Evolutionary conservation across 2,329 filamentous ascomycete species (phyloP), one percentile per base, ranked within the genome.

Genomic region (Clarireedia sp.): DNA sequence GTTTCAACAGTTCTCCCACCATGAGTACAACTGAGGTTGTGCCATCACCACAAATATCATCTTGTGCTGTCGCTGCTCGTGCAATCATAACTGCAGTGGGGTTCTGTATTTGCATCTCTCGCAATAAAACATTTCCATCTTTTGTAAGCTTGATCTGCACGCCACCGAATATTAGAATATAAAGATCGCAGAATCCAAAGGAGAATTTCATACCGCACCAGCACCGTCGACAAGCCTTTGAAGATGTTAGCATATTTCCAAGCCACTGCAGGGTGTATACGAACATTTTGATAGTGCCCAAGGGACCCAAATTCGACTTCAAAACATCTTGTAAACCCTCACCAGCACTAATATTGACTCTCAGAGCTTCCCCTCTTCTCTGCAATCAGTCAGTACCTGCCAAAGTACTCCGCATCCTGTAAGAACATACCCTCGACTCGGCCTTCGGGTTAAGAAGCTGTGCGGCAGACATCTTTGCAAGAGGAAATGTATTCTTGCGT

Each of bases 381-480:
- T 95, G 69, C 66, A 63, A 60, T 64, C 56, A 55, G 63, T 66
- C 63, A 66, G 65, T 66, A 65, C 57, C 64, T 60, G 10, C 29
- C 29, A 33, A 51, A 57, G 55, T 59, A 55, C 58, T 56, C 59
- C 55, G 51, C 54, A 55, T 52, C 48, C 58, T 24, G 60, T 12
- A 61, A 57, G 62, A 60, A 77, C 87, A 68, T 79, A 95, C 90
- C 76, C 94, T 86, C 67, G 91, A 96, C 78, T 99, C 94, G 69
- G 94, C 94, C 80, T 99, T 99, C 60, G 94, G 94, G 75, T 99
- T 99, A 64, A 99, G 86, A 69, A 99, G 85, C 78, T 97, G 92
- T 70, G 94, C 91, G 66, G 94, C 94, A 76, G 91, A 97, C 94
- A 97, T 97, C 60, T 63, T 73, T 60, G 57, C 51, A 58, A 36